Evolutionary conservation across 768 basidiomycete genomes (phyloP), one percentile per base, ranked within the genome.

Genomic region (Lactarius akahatsu): DNA sequence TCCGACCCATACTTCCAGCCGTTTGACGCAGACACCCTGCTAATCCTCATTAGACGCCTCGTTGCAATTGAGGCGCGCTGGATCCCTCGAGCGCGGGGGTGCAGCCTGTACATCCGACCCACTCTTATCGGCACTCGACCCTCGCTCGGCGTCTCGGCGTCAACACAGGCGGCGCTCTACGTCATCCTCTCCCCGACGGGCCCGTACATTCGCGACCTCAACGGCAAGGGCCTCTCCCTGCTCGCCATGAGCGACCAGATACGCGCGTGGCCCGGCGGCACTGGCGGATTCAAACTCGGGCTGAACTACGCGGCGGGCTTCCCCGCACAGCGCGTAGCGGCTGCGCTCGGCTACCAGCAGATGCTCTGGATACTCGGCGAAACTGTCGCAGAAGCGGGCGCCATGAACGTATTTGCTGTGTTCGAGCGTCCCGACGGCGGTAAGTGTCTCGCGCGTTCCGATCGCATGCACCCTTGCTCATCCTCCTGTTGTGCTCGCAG

Each of bases 61-160:
- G 86, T 91, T 59, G 62, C 74, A 50, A 69, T 90, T 56, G 95
- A 98, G 54, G 76, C 80, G n/a, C 84, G 88, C 13, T 97, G 95
- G 94, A 92, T 97, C 38, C 95, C 94, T 3, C 77, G 79, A 2
- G 75, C 79, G 15, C 80, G 85, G 2, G 94, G 90, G 16, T 86
- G 91, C 75, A 92, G 89, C 64, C 80, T 98, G 41, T 98, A 96
- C 79, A 84, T 97, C 70, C 88, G 95, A 56, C 90, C 92, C 28
- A 94, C 88, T 7, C 77, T 92, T 73, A 89, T 83, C 65, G 81
- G 78, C 26, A 81, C 81, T 1, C 76, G 80, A 10, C 65, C 78
- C 30, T 74, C 80, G 6, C 81, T 91, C 56, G 85, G 89, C 47
- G 89, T 96, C 5, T 80, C 81, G 38, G 88, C 94, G 3, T 92